A percentile compares a stretch with the other conserved stretches of the same genome.
Conservation (phyloP, 2,329 filamentous ascomycete genomes). For the Pseudocercospora vitis region DNA sequence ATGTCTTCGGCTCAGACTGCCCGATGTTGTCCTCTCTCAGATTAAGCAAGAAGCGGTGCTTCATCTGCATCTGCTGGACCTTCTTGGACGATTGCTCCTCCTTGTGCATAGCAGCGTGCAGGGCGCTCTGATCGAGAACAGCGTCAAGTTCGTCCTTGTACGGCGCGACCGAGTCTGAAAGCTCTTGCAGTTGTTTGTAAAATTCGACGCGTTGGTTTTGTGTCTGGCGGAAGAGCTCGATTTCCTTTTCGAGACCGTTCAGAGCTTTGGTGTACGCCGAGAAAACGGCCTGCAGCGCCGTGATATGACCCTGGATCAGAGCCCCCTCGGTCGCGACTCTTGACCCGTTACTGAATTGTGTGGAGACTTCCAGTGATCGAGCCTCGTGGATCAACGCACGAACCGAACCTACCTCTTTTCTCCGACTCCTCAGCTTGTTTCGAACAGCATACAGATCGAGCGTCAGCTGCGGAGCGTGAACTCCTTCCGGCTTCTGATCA, state of each 20-base stretch:
- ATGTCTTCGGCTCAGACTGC: slow-evolving; percentile 58
- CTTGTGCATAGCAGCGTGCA: slow-evolving; percentile 42
- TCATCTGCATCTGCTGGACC: slow-evolving; percentile 65
- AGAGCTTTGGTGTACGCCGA: slow-evolving; percentile 55
- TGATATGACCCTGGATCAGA: slow-evolving; percentile 65
- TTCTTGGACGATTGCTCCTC: slow-evolving; percentile 58
- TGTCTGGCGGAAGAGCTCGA: slow-evolving; percentile 70
- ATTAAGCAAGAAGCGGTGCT: slow-evolving; percentile 71
- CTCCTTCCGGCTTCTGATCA: slow-evolving; percentile 54
- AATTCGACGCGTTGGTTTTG: slow-evolving; percentile 89
- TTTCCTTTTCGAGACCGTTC: slow-evolving; percentile 62
- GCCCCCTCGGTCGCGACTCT: slow-evolving; percentile 63
- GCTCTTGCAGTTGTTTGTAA: slow-evolving; percentile 82
- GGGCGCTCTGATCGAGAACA: slow-evolving; percentile 54
- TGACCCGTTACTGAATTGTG: slow-evolving; percentile 59
- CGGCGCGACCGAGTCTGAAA: slow-evolving; percentile 83
- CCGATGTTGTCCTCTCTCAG: slow-evolving; percentile 62
- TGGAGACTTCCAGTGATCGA: slow-evolving; percentile 60
- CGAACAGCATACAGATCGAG: slow-evolving; percentile 50
- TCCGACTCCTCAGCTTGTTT: slow-evolving; percentile 48
- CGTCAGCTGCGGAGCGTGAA: slow-evolving; percentile 69
- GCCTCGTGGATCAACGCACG: slow-evolving; percentile 69
- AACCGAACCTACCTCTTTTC: slow-evolving; percentile 63
- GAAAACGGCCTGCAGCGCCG: slow-evolving; percentile 56
- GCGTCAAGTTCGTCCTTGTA: slow-evolving; percentile 66